Base-by-base conservation (phyloP, 2,329 filamentous ascomycete genomes). In the Pestalotiopsis sp. region DNA sequence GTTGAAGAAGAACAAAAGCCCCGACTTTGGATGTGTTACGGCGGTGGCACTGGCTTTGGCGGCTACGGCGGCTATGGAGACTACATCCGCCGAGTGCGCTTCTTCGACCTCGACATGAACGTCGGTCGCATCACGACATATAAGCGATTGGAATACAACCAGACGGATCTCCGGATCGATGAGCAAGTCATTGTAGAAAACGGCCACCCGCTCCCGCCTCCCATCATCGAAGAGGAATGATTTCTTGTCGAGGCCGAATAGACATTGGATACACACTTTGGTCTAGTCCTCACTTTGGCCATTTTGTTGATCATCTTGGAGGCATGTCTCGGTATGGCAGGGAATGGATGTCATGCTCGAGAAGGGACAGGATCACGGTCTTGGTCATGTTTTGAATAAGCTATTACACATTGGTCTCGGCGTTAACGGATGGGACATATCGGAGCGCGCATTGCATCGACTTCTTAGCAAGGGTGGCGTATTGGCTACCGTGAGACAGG, bases 1-100 rank as follows among this genome's bases (percentile, higher is more conserved):
- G 39, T 45, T n/a, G 61, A 64, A 39, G 81, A 87, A 55, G 79
- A 84, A 38, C 82, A 84, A n/a, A 86, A 86, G 63, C 91, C 92
- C 0, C 88, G 91, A 38, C 83, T 98, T 2, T 99, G 96, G 96
- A 97, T 99, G 95, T 99, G 96, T 84, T 98, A 98, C 80, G 95
- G 91, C 9, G 96, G 96, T 39, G 96, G 93, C 31, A 89, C 91
- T 36, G 96, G 96, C 1, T 97, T 99, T 75, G 96, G 96, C 67
- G 96, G 96, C 0, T 99, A 99, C 78, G 96, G 92, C 23, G 95
- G 95, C 5, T 98, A 98, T 78, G 91, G 91, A 57, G 92, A 92
- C 3, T 98, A 92, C 78, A 87, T 95, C 75, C 92, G 96, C 31
- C 90, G 94, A 38, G 87, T 98, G 66, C 88, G 96, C 62, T 87